Percentiles rank a stretch among this genome's conserved stretches.
These are phyloP conservation scores for Dactylellina sp. DNA, from an alignment of 2,329 filamentous ascomycete species.

Conservation along the genomic window DNA sequence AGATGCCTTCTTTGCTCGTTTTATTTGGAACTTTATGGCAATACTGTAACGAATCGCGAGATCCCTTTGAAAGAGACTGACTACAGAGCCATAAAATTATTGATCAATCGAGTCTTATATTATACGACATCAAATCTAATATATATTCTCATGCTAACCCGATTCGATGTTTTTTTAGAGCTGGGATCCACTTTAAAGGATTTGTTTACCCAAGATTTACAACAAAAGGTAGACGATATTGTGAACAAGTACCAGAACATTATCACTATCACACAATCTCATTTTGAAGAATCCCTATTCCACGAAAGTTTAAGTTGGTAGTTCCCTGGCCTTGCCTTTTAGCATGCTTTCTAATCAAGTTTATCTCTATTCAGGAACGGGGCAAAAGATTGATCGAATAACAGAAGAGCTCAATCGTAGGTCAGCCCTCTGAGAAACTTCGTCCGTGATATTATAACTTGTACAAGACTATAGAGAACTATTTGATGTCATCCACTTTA, in stretches of 20 bases:
- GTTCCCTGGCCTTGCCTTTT: neutral
- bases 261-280: conserved; percentile 12
- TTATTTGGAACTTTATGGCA: neutral
- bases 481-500: too few species aligned
- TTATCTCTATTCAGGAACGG: conserved; percentile 23
- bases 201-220: conserved; percentile 33
- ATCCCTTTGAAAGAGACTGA: too few species aligned
- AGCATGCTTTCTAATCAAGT: neutral
- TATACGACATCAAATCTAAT: too few species aligned
- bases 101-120: too few species aligned
- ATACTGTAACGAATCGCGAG: too few species aligned
- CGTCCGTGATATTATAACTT: too few species aligned
- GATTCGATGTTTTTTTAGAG: conserved; percentile 4
- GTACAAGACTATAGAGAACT: too few species aligned
- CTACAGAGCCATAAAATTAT: too few species aligned
- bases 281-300: conserved; percentile 43
- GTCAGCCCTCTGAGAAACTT: neutral
- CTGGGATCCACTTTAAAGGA: conserved; percentile 38
- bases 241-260: conserved; percentile 17
- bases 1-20: neutral
- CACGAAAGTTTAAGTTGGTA: conserved; percentile 26
- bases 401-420: conserved; percentile 24
- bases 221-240: conserved; percentile 30
- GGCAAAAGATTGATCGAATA: conserved; percentile 21
- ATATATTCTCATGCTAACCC: too few species aligned